phyloP scores from a whole-genome alignment of 345 rosid species.

The Boechera divaricarpa region DNA sequence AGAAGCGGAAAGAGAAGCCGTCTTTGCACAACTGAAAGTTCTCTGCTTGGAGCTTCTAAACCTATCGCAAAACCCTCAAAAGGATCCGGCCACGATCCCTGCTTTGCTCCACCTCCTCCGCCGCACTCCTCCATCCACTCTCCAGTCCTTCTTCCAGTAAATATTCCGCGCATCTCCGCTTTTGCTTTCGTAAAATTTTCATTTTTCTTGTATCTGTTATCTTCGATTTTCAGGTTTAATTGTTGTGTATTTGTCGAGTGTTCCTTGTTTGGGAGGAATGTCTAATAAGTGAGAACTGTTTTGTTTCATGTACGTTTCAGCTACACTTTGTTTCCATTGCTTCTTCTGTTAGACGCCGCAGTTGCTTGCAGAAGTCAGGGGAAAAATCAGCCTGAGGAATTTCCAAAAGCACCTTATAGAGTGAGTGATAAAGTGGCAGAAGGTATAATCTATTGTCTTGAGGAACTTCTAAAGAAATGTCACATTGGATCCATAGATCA shows the following conservation, averaged over 20 bases:
- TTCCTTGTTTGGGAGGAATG: neutral
- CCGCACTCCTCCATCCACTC: constrained; percentile 51
- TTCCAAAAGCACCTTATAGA: constrained; percentile 35
- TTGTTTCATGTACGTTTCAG: constrained; percentile 51
- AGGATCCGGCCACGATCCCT: constrained; percentile 50
- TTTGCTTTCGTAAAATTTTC: neutral
- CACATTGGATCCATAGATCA: constrained; percentile 66
- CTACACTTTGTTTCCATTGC: constrained; percentile 80
- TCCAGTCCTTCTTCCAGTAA: constrained; percentile 89
- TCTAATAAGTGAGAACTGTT: constrained; percentile 1
- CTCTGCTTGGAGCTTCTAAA: constrained; percentile 70
- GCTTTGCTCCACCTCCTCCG: constrained; percentile 63
- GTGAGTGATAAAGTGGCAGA: constrained; percentile 87
- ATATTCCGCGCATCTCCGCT: neutral
- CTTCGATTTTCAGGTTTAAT: neutral
- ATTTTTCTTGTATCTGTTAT: neutral
- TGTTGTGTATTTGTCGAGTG: neutral
- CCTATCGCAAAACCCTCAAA: constrained; percentile 65
- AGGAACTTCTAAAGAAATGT: constrained; percentile 78
- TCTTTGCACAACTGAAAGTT: constrained; percentile 57
- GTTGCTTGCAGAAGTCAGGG: constrained; percentile 58
- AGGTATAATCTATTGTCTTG: constrained; percentile 76
- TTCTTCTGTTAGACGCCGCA: constrained; percentile 79
- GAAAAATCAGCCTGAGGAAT: constrained; percentile 38
- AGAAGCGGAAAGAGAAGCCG: constrained; percentile 43